These are phyloP conservation scores for Candida sonorensis DNA, from an alignment of 805 yeast genomes.

Conservation along the genomic window DNA sequence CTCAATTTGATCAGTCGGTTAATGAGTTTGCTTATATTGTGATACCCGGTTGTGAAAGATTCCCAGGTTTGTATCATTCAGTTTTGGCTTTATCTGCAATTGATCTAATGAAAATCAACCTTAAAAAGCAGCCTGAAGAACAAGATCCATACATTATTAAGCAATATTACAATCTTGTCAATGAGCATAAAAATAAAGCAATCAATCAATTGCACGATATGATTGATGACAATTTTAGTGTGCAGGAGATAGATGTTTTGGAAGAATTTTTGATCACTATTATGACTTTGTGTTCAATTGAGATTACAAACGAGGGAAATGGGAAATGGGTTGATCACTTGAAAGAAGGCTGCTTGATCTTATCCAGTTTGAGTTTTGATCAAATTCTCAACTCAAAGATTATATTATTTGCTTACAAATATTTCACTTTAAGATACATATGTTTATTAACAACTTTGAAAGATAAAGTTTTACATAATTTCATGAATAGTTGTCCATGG, in stretches of 20 bases:
- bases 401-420: slow-evolving; percentile 25
- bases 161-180: slow-evolving; percentile 5
- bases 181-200: slow-evolving; percentile 24
- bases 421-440: slow-evolving; percentile 26
- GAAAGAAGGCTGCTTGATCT: slow-evolving; percentile 24
- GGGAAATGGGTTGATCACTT: slow-evolving; percentile 25
- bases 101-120: slow-evolving; percentile 15
- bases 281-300: slow-evolving; percentile 24
- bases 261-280: slow-evolving; percentile 25
- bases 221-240: slow-evolving; percentile 19
- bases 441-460: slow-evolving; percentile 22
- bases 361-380: slow-evolving; percentile 12
- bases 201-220: slow-evolving; percentile 23
- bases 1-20: slow-evolving; percentile 5
- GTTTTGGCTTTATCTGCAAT: slow-evolving; percentile 21
- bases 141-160: slow-evolving; percentile 2
- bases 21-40: slow-evolving; percentile 22
- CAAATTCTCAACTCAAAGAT: slow-evolving; percentile 18
- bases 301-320: slow-evolving; percentile 24
- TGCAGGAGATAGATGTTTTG: slow-evolving; percentile 11
- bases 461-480: slow-evolving; percentile 7
- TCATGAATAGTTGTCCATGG: slow-evolving; percentile 18
- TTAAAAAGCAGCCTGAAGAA: background rate
- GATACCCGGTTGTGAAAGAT: slow-evolving; percentile 19
- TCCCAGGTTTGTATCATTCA: slow-evolving; percentile 17